Evolutionary conservation across 2,329 filamentous ascomycete species (phyloP), one percentile per base, ranked within the genome.

Genomic region (Colletotrichum sp.): DNA sequence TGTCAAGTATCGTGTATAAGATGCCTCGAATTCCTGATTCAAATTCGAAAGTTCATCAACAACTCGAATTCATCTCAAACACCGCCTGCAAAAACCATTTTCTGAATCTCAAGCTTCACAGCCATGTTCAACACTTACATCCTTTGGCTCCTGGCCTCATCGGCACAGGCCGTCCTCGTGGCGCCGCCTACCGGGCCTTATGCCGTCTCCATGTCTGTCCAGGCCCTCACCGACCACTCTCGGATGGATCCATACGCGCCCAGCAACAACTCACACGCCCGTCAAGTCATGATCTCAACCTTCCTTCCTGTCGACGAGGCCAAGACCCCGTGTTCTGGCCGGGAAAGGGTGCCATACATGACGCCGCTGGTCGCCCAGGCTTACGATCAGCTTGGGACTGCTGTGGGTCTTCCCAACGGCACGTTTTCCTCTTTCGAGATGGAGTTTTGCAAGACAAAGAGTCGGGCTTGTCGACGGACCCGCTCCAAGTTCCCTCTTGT

Each of bases 191-290:
- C 68, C n/a, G 83, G 84, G 0, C 80, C 82, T 6, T 85, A 81
- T 49, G 76, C 77, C 3, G 82, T 85, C 12, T 80, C 81, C 32
- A 74, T 81, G 24, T 78, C 78, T 4, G 71, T 80, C 28, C 72
- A 79, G 5, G 44, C 72, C 36, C 78, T 85, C 55, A 83, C 81
- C 8, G 84, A 85, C 67, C 72, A 75, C 7, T 72, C 66, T 13
- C 83, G 84, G 0, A 68, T 82, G 10, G 84, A 85, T 10, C 82
- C 82, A 0, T 84, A 83, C 24, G 80, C 83, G 0, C 78, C 78
- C 0, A 68, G 64, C n/a, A 72, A 77, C 16, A 36, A 75, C 3
- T 78, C 76, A 1, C 81, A 81, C n/a, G 76, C 78, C 2, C 77
- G 83, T 7, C 79, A 79, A 9, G 64, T 85, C 1, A 68, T 84